A percentile compares a stretch with the other conserved stretches of the same genome.
Evolutionary conservation across 306 rosid species (phyloP).

Genomic region (Cucurbita maxima): DNA sequence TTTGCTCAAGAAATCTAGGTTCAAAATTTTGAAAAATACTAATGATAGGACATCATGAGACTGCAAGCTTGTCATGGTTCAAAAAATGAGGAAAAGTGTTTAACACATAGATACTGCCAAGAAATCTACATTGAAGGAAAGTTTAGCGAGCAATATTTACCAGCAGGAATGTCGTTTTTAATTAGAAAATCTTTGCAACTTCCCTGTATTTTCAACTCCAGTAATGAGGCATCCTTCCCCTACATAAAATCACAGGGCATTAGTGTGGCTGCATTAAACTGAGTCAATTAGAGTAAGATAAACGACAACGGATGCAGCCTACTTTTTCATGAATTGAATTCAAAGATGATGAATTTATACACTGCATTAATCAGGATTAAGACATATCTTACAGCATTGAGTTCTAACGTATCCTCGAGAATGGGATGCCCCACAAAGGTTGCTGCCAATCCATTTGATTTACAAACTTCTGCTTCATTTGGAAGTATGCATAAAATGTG

Average conservation of each 20-base stretch:
- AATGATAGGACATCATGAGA: neutral
- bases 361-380: neutral
- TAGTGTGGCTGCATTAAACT: slow-evolving; percentile 6
- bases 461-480: slow-evolving; percentile 64
- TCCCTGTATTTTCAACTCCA: slow-evolving; percentile 48
- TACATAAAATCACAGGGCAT: slow-evolving; percentile 15
- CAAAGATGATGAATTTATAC: neutral
- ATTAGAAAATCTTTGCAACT: slow-evolving; percentile 35
- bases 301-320: neutral
- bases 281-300: neutral
- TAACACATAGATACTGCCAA: neutral
- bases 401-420: slow-evolving; percentile 52
- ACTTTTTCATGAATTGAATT: neutral
- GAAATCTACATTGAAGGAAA: neutral
- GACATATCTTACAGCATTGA: slow-evolving; percentile 36
- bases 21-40: neutral
- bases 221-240: slow-evolving; percentile 29
- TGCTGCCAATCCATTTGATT: slow-evolving; percentile 65
- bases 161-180: slow-evolving; percentile 46
- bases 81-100: neutral
- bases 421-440: slow-evolving; percentile 86
- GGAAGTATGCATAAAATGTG: slow-evolving; percentile 85
- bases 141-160: slow-evolving; percentile 11
- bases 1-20: neutral
- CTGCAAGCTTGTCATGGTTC: neutral